Conservation (phyloP, 176 grass and related monocot genomes). For the Ensete ventricosum region DNA sequence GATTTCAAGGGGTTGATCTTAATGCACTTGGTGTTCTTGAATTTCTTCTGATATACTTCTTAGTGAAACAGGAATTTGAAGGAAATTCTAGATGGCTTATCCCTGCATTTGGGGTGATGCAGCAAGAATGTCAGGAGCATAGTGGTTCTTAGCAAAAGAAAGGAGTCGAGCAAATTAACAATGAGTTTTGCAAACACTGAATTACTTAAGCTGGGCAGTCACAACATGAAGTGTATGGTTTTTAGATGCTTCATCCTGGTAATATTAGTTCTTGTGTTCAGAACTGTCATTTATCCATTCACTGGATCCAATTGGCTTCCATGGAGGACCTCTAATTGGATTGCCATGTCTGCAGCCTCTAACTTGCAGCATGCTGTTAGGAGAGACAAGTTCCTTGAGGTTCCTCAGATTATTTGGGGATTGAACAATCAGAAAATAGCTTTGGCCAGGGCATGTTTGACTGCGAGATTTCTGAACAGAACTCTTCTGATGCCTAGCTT, state of each 20-base stretch:
- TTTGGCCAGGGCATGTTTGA: slow-evolving; percentile 78
- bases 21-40: background rate
- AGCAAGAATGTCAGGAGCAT: background rate
- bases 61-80: background rate
- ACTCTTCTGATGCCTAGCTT: slow-evolving; percentile 94
- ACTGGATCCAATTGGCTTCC: slow-evolving; percentile 39
- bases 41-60: background rate
- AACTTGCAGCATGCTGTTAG: slow-evolving; percentile 45
- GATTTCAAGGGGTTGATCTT: background rate
- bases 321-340: slow-evolving; percentile 38
- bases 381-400: slow-evolving; percentile 67
- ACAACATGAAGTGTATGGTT: slow-evolving; percentile 5
- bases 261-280: slow-evolving; percentile 37
- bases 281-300: slow-evolving; percentile 50
- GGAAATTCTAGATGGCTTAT: background rate
- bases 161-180: background rate
- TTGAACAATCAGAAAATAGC: slow-evolving; percentile 99
- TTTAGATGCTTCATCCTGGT: slow-evolving; percentile 31
- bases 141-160: background rate
- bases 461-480: slow-evolving; percentile 69
- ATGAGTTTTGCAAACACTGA: background rate
- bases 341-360: slow-evolving; percentile 4
- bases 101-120: background rate
- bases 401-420: slow-evolving; percentile 98
- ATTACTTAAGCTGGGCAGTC: background rate